These are phyloP conservation scores for Colletotrichum sidae DNA, from an alignment of 2,329 filamentous ascomycete genomes.

Conservation along the genomic window DNA sequence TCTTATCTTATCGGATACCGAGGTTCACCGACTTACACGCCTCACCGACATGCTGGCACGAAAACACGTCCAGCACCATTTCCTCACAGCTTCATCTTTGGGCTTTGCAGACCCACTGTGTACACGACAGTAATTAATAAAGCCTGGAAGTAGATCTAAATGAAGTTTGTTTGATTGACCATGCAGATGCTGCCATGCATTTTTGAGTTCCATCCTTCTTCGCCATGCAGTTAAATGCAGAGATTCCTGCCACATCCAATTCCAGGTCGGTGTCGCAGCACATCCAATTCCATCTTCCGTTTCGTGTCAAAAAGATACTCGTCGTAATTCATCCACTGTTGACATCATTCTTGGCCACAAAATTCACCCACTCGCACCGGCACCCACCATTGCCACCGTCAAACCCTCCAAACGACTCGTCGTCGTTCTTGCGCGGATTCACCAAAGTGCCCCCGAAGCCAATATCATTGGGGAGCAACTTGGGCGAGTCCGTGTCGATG, in stretches of 20 bases:
- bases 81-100: too few species aligned
- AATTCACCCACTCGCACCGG: constrained; percentile 72
- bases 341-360: constrained; percentile 41
- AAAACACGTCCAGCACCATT: neutral
- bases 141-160: neutral
- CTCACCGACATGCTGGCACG: neutral
- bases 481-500: constrained; percentile 56
- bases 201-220: constrained; percentile 5
- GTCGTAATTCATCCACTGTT: constrained; percentile 3
- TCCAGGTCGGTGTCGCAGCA: neutral
- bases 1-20: constrained; percentile 35
- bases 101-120: too few species aligned
- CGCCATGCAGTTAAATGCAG: constrained; percentile 1
- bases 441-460: constrained; percentile 63
- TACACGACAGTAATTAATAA: neutral
- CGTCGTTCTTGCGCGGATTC: constrained; percentile 59
- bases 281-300: neutral
- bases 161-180: constrained; percentile 14
- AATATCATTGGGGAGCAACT: constrained; percentile 62
- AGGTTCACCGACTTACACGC: constrained; percentile 27
- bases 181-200: constrained; percentile 20
- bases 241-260: constrained; percentile 9
- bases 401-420: constrained; percentile 66
- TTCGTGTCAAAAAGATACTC: neutral
- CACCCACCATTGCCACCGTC: constrained; percentile 74